These are phyloP conservation scores for Inga oerstediana DNA, from an alignment of 306 rosid genomes.

Conservation along the genomic window DNA sequence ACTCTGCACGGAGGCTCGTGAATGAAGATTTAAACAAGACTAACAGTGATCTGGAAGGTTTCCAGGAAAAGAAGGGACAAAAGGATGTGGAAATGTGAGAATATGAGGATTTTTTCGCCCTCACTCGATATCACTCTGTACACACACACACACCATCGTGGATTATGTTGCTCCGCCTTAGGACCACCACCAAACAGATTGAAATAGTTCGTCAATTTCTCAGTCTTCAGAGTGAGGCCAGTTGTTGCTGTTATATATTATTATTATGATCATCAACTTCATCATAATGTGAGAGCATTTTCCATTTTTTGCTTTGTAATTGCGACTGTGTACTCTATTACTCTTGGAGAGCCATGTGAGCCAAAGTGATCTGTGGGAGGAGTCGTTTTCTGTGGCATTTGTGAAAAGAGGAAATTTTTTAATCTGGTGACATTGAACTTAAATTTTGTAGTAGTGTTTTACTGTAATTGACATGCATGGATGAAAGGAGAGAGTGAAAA, in stretches of 20 bases:
- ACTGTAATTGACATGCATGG: background rate
- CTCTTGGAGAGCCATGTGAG: background rate
- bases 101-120: background rate
- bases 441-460: background rate
- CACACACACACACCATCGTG: background rate
- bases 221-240: constrained; percentile 36
- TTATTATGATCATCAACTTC: background rate
- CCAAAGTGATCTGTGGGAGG: background rate
- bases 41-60: constrained; percentile 6
- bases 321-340: background rate
- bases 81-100: background rate
- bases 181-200: constrained; percentile 47
- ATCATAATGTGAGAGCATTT: background rate
- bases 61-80: background rate
- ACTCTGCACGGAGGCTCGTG: no score
- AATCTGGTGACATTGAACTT: background rate
- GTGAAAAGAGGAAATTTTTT: background rate
- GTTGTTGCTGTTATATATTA: background rate
- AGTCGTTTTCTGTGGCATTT: background rate
- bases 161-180: constrained; percentile 6
- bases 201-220: constrained; percentile 44
- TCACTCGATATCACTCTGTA: background rate
- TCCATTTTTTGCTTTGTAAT: background rate
- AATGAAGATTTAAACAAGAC: background rate
- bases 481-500: constrained; percentile 18